Evolutionary conservation across 2,329 filamentous ascomycete species (phyloP).

Genomic region (Davidsoniella virescens): DNA sequence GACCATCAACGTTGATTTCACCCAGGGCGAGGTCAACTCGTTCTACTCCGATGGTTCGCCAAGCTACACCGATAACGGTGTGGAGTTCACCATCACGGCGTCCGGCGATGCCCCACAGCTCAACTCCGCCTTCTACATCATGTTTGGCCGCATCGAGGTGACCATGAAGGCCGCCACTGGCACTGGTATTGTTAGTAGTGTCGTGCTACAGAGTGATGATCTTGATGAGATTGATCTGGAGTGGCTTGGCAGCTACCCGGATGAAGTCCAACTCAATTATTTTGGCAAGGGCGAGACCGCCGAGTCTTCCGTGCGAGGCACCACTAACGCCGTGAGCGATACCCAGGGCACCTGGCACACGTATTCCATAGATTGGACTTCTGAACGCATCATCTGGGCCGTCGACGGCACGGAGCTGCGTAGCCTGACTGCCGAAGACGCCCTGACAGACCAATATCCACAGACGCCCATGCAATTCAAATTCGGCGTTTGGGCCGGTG

Average conservation of each 20-base stretch:
- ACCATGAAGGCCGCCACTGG: slow-evolving; percentile 76
- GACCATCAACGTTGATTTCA: slow-evolving; percentile 74
- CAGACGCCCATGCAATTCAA: slow-evolving; percentile 93
- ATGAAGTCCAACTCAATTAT: slow-evolving; percentile 88
- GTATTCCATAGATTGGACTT: slow-evolving; percentile 86
- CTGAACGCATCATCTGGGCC: slow-evolving; percentile 70
- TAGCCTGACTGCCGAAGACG: slow-evolving; percentile 52
- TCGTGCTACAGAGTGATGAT: slow-evolving; percentile 78
- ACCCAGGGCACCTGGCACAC: slow-evolving; percentile 68
- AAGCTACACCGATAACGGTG: slow-evolving; percentile 58
- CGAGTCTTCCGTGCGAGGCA: slow-evolving; percentile 70
- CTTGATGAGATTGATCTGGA: slow-evolving; percentile 97
- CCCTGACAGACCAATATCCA: slow-evolving; percentile 63
- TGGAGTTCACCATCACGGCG: slow-evolving; percentile 60
- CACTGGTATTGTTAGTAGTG: slow-evolving; percentile 79
- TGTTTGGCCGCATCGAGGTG: slow-evolving; percentile 88
- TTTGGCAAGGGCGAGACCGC: slow-evolving; percentile 78
- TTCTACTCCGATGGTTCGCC: slow-evolving; percentile 57
- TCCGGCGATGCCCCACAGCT: slow-evolving; percentile 76
- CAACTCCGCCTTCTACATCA: slow-evolving; percentile 89
- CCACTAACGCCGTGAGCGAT: slow-evolving; percentile 51
- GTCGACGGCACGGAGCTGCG: slow-evolving; percentile 66
- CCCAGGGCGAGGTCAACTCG: slow-evolving; percentile 56
- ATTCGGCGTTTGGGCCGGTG: slow-evolving; percentile 82
- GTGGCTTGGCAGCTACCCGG: slow-evolving; percentile 66